A percentile compares a stretch with the other conserved stretches of the same genome.
Conservation (phyloP, 768 basidiomycete genomes). For the Trametes meyenii region DNA sequence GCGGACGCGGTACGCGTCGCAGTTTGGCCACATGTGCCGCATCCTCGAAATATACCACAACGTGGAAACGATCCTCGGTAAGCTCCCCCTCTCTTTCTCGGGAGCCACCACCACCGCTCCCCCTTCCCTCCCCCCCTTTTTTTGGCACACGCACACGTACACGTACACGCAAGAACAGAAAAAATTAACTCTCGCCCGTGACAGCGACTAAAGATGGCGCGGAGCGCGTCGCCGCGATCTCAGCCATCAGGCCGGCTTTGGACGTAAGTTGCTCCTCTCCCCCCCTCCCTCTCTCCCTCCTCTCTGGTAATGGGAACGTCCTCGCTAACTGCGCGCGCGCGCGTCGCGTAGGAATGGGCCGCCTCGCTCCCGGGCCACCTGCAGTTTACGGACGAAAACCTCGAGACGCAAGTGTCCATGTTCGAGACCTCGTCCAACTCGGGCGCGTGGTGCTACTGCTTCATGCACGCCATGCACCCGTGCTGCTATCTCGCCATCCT, state of each 20-base stretch:
- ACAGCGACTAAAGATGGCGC: constrained; percentile 26
- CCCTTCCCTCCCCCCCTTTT: no score
- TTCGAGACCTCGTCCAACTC: constrained; percentile 79
- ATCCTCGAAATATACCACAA: constrained; percentile 65
- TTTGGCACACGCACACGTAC: not conserved
- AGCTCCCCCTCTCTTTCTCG: no score
- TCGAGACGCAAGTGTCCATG: constrained; percentile 71
- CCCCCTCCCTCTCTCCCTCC: not conserved
- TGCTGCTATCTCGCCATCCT: constrained; percentile 66
- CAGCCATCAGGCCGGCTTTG: constrained; percentile 15
- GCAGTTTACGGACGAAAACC: constrained; percentile 68
- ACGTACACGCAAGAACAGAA: no score
- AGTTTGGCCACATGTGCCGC: constrained; percentile 77
- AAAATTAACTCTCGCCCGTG: not conserved
- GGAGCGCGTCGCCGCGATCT: constrained; percentile 21
- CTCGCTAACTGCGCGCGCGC: not conserved
- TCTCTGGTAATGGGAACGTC: not conserved
- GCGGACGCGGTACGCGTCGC: constrained; percentile 63
- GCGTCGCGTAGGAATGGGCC: constrained; percentile 56
- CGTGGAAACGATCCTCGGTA: constrained; percentile 60
- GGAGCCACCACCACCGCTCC: not conserved
- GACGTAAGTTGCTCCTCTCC: constrained; percentile 23
- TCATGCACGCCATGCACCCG: constrained; percentile 74
- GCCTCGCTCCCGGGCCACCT: constrained; percentile 70
- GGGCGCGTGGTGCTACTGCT: constrained; percentile 81